phyloP scores from a whole-genome alignment of 352 stramenopile genomes.

The Pythium monospermum region DNA sequence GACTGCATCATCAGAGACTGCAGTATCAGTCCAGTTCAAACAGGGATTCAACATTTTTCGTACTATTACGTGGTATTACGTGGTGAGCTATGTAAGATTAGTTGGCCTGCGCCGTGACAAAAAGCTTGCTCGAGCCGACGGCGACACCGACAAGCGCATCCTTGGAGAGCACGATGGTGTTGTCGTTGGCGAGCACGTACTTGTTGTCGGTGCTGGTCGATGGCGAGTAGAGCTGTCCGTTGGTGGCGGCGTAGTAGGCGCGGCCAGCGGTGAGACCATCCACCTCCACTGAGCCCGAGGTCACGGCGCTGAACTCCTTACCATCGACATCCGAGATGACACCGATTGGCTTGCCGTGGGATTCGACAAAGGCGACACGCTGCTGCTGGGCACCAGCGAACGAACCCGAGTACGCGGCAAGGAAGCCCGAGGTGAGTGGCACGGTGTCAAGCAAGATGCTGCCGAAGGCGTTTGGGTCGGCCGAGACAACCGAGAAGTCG shows the following conservation, averaged over 20 bases:
- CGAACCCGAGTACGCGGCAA: slow-evolving; percentile 52
- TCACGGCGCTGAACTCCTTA: slow-evolving; percentile 48
- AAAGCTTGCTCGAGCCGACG: slow-evolving; percentile 53
- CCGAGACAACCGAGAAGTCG: slow-evolving; percentile 57
- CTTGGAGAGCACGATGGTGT: slow-evolving; percentile 74
- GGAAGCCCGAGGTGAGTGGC: slow-evolving; percentile 42
- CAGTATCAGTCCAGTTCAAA: neutral
- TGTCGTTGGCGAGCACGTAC: slow-evolving; percentile 62
- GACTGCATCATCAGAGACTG: no score
- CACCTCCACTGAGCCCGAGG: slow-evolving; percentile 56
- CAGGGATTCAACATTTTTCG: neutral
- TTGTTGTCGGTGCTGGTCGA: slow-evolving; percentile 40
- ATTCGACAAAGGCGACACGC: slow-evolving; percentile 69
- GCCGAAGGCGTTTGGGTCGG: slow-evolving; percentile 42
- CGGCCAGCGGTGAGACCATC: slow-evolving; percentile 35
- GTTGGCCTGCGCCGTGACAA: slow-evolving; percentile 29
- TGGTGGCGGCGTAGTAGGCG: slow-evolving; percentile 64
- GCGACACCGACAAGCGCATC: slow-evolving; percentile 66
- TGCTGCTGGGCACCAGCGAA: slow-evolving; percentile 55
- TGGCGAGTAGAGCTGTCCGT: slow-evolving; percentile 50
- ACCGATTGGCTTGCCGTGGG: slow-evolving; percentile 60
- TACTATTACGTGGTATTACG: neutral
- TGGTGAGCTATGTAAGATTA: slow-evolving; percentile 1
- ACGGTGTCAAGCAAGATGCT: slow-evolving; percentile 57
- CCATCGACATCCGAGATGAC: slow-evolving; percentile 57